Evolutionary conservation across 1,284 basidiomycete genomes (phyloP).

Genomic region (Boletus sp.): DNA sequence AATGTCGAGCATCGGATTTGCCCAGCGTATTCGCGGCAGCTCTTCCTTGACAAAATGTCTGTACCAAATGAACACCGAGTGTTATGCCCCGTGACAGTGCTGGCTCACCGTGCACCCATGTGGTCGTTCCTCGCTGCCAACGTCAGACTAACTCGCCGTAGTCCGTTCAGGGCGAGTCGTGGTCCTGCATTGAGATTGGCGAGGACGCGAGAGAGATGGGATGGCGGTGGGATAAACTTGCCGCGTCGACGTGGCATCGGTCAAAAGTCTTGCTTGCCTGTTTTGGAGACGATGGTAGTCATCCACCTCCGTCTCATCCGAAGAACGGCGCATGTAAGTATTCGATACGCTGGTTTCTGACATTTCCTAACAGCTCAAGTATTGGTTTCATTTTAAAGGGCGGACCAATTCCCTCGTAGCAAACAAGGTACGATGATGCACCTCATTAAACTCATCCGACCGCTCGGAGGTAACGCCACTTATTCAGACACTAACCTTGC

Average conservation of each 20-base stretch:
- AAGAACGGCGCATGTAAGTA: no score
- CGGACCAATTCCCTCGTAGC: no score
- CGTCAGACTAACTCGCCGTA: constrained; percentile 59
- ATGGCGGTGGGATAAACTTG: constrained; percentile 53
- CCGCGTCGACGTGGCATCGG: constrained; percentile 45
- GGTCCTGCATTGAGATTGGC: constrained; percentile 56
- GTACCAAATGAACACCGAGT: neutral
- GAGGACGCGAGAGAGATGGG: constrained; percentile 59
- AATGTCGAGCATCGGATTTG: constrained; percentile 66
- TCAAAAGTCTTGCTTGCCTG: no score
- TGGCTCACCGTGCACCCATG: constrained; percentile 64
- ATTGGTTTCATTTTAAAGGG: no score
- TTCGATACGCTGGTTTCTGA: no score
- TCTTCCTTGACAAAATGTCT: constrained; percentile 80
- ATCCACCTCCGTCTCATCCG: no score
- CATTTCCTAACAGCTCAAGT: no score
- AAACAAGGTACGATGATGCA: no score
- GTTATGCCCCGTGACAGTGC: neutral
- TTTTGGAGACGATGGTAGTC: no score
- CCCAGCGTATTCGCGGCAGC: constrained; percentile 72
- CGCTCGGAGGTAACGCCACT: no score
- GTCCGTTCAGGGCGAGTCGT: constrained; percentile 52
- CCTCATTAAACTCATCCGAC: no score
- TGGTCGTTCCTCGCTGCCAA: constrained; percentile 69
- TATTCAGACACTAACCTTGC: no score